Evolutionary conservation across 805 yeast species (phyloP).

Genomic region (Candida lessepsii): DNA sequence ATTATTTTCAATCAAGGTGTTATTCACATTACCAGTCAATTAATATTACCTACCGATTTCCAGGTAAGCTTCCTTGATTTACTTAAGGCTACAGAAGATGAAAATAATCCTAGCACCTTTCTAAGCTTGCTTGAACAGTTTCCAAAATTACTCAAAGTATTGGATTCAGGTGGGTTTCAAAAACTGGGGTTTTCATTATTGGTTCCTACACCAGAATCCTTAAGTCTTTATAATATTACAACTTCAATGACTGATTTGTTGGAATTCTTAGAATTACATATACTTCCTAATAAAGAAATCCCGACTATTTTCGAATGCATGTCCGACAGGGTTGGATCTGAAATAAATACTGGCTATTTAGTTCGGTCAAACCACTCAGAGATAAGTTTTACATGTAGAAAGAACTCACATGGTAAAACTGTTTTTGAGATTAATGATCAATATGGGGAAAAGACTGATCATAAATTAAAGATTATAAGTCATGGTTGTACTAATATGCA

Average conservation of each 20-base stretch:
- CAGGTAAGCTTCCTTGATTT: constrained; percentile 55
- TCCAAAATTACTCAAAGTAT: constrained; percentile 40
- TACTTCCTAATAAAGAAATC: constrained; percentile 59
- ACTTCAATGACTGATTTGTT: constrained; percentile 42
- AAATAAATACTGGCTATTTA: constrained; percentile 35
- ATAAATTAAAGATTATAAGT: constrained; percentile 56
- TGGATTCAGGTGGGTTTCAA: constrained; percentile 28
- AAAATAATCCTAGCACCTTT: constrained; percentile 41
- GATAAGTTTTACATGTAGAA: constrained; percentile 31
- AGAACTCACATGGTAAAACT: constrained; percentile 9
- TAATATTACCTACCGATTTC: constrained; percentile 57
- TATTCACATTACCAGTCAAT: constrained; percentile 61
- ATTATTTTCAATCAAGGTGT: constrained; percentile 82
- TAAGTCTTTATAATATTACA: constrained; percentile 51
- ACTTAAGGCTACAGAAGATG: constrained; percentile 51
- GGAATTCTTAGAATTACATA: constrained; percentile 63
- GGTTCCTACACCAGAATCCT: constrained; percentile 64
- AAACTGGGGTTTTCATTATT: constrained; percentile 52
- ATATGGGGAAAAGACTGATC: constrained; percentile 22
- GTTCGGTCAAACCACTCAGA: constrained; percentile 42
- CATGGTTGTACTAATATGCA: constrained; percentile 56
- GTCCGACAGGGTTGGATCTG: not conserved
- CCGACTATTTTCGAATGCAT: constrained; percentile 46
- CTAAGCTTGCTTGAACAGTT: constrained; percentile 45
- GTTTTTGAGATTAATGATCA: constrained; percentile 10